A percentile compares a stretch with the other conserved stretches of the same genome.
Evolutionary conservation across 2,329 filamentous ascomycete species (phyloP).

Genomic region (Apiospora hydei): DNA sequence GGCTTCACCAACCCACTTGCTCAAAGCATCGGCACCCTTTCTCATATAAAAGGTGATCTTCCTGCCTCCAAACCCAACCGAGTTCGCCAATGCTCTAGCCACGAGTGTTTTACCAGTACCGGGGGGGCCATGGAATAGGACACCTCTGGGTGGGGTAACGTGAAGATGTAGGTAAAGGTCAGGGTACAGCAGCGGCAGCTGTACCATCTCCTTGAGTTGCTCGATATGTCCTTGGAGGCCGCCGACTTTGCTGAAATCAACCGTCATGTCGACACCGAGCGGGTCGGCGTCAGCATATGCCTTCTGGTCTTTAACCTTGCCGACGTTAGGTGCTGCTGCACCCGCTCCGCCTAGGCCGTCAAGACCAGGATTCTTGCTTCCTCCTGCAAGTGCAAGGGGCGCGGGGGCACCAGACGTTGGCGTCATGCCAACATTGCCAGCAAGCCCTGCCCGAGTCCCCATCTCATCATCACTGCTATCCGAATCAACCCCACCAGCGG

Average conservation of each 20-base stretch:
- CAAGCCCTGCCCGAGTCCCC: conserved; percentile 64
- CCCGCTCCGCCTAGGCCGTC: conserved; percentile 51
- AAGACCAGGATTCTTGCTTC: conserved; percentile 46
- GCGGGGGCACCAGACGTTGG: conserved; percentile 57
- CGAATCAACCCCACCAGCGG: conserved; percentile 78
- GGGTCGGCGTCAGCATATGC: conserved; percentile 93
- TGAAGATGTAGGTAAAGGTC: conserved; percentile 92
- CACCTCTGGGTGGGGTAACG: conserved; percentile 91
- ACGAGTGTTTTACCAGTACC: conserved; percentile 98
- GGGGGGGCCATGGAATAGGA: conserved; percentile 95
- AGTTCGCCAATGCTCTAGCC: conserved; percentile 89
- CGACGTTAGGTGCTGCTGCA: conserved; percentile 75
- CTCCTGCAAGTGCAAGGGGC: conserved; percentile 50
- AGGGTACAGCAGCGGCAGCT: conserved; percentile 90
- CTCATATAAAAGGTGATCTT: conserved; percentile 99
- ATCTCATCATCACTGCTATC: conserved; percentile 97
- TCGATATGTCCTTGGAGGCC: conserved; percentile 94
- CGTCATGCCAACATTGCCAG: conserved; percentile 69
- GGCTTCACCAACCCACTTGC: conserved; percentile 98
- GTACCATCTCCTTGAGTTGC: conserved; percentile 98
- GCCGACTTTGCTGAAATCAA: conserved; percentile 94
- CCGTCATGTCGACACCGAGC: conserved; percentile 88
- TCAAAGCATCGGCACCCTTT: conserved; percentile 95
- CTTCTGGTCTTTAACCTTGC: conserved; percentile 92
- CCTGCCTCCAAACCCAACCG: conserved; percentile 83